Percentiles rank a stretch among this genome's conserved stretches.
Evolutionary conservation across 2,329 filamentous ascomycete genomes (phyloP).

Genomic region (Fusarium annulatum): DNA sequence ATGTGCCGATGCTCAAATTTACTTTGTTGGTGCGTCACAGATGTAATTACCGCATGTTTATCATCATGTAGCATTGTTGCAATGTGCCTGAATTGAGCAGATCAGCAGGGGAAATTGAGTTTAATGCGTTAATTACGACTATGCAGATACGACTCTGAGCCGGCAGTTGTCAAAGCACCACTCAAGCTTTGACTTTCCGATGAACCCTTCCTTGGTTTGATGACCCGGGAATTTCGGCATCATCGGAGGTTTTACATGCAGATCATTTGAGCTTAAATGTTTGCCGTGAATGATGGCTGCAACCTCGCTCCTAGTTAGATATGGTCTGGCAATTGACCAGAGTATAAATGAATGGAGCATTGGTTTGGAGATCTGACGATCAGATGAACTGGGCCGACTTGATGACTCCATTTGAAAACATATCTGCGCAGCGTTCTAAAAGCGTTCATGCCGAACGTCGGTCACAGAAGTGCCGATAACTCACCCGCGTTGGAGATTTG

Average conservation of each 20-base stretch:
- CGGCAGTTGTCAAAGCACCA: not conserved
- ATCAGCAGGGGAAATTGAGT: slow-evolving; percentile 2
- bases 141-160: not conserved
- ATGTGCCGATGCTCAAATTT: not conserved
- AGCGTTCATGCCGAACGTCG: too few relatives aligned
- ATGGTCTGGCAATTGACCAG: not conserved
- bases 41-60: not conserved
- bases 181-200: not conserved
- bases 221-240: not conserved
- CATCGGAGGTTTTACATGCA: not conserved
- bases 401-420: too few relatives aligned
- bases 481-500: not conserved
- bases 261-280: not conserved
- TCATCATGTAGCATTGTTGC: not conserved
- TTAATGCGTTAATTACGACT: not conserved
- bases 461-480: not conserved
- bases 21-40: not conserved
- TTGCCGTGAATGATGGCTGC: not conserved
- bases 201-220: not conserved
- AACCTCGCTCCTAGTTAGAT: not conserved
- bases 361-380: not conserved
- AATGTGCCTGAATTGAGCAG: not conserved
- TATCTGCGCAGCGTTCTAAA: too few relatives aligned
- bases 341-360: not conserved
- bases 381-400: too few relatives aligned